Base-by-base conservation (phyloP, 2,329 filamentous ascomycete genomes). In the Dactylonectria estremocensis region DNA sequence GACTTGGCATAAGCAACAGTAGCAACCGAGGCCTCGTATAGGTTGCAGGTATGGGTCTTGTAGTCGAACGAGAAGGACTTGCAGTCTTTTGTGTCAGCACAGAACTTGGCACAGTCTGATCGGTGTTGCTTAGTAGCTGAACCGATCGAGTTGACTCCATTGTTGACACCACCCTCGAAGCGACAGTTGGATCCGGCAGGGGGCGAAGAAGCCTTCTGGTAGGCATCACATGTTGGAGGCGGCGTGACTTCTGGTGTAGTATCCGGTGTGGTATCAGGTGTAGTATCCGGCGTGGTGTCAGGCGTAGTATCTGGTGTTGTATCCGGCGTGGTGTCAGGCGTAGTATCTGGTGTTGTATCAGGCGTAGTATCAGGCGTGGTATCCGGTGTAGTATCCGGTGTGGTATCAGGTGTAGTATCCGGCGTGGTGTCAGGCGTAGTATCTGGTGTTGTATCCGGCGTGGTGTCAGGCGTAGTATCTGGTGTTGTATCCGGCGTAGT, bases 21-120 rank as follows among this genome's bases (percentile, higher is more conserved):
- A 33, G 50, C 28, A 10, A 53, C 50, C 5, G 50, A 20, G 28
- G 18, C 13, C 22, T 53, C 13, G 31, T 20, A 35, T n/a, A 53
- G 5, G 31, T n/a, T 13, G 11, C 50, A 53, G 28, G 31, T 16
- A 7, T 53, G 10, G n/a, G 14, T 35, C n/a, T 35, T 18, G 5
- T 28, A 20, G 50, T 53, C 14, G 50, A 20, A 53, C 14, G 50
- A 35, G 8, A 53, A 53, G 10, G 50, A 18, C n/a, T 35, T 10
- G 31, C 50, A 53, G 50, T n/a, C 31, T n/a, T 10, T 5, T 13
- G 18, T 22, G n/a, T 37, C 31, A 11, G 9, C 50, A 20, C 50
- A 53, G n/a, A 53, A 20, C 31, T 53, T 53, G 31, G 50, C 50
- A 33, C 50, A 53, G n/a, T 53, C 50, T n/a, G 50, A 53, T 6